Evolutionary conservation across 441 rosid species (phyloP).

Genomic region (Euphorbia schlechtendalii): DNA sequence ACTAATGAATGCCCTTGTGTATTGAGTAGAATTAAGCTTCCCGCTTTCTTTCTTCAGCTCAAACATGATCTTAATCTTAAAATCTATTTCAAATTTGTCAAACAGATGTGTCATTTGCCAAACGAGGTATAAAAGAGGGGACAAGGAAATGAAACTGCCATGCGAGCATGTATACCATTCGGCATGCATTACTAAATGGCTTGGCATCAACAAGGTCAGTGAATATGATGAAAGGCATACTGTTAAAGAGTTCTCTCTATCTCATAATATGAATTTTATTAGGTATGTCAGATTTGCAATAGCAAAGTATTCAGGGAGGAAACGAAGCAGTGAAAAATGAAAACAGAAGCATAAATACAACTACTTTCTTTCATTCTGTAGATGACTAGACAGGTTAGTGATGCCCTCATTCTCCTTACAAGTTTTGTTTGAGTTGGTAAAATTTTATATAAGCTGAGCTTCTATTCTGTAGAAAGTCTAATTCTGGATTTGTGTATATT

Average conservation of each 20-base stretch:
- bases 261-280: conserved; percentile 16
- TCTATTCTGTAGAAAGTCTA: too few relatives aligned
- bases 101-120: conserved; percentile 72
- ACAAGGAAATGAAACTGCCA: conserved; percentile 44
- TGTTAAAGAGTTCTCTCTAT: conserved; percentile 3
- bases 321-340: conserved; percentile 26
- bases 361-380: too few relatives aligned
- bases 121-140: conserved; percentile 66
- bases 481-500: too few relatives aligned
- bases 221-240: conserved; percentile 9
- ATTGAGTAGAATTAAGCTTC: too few relatives aligned
- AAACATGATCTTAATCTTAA: too few relatives aligned
- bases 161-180: conserved; percentile 60
- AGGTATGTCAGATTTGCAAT: conserved; percentile 78
- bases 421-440: too few relatives aligned
- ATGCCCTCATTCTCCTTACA: too few relatives aligned
- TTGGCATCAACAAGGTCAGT: conserved; percentile 60
- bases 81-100: conserved; percentile 5
- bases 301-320: conserved; percentile 47
- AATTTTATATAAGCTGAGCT: too few relatives aligned
- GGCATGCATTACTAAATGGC: conserved; percentile 57
- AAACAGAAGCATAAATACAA: conserved; percentile 10
- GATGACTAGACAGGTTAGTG: too few relatives aligned
- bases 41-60: too few relatives aligned
- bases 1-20: too few relatives aligned